phyloP scores from a whole-genome alignment of 768 basidiomycete species.

The Tulasnella sp. region DNA sequence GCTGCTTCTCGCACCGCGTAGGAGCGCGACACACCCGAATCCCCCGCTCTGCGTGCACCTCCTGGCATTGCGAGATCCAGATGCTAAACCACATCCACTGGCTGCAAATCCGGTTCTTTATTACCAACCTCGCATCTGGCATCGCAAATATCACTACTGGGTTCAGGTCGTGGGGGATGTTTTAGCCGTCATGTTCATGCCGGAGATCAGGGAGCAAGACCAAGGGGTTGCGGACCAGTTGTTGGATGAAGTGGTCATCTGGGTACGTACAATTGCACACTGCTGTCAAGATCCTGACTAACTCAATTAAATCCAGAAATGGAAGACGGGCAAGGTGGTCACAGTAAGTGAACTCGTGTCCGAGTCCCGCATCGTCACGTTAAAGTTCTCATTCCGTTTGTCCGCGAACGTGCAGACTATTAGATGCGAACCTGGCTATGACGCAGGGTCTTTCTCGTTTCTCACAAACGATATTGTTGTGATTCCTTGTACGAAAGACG shows the following conservation, averaged over 20 bases:
- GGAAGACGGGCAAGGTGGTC: slow-evolving; percentile 19
- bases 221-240: not conserved
- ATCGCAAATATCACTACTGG: slow-evolving; percentile 13
- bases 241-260: slow-evolving; percentile 10
- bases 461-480: slow-evolving; percentile 20
- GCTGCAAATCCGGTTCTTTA: not conserved
- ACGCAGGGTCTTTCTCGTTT: slow-evolving; percentile 11
- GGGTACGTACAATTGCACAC: not conserved
- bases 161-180: slow-evolving; percentile 24
- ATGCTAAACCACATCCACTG: slow-evolving; percentile 3
- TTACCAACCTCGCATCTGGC: slow-evolving; percentile 7
- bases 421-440: slow-evolving; percentile 2
- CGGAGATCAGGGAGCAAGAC: not conserved
- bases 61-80: not conserved
- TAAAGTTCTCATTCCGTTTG: not conserved
- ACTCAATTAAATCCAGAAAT: not conserved
- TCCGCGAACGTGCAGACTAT: not conserved
- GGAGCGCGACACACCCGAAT: not conserved
- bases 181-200: slow-evolving; percentile 12
- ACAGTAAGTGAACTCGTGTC: not conserved
- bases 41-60: slow-evolving; percentile 20
- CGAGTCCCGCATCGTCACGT: not conserved
- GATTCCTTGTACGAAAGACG: slow-evolving; percentile 5
- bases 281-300: not conserved
- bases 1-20: not conserved